Evolutionary conservation across 192 early-diverging fungal genomes (phyloP).

Genomic region (Dissophora globulifera): DNA sequence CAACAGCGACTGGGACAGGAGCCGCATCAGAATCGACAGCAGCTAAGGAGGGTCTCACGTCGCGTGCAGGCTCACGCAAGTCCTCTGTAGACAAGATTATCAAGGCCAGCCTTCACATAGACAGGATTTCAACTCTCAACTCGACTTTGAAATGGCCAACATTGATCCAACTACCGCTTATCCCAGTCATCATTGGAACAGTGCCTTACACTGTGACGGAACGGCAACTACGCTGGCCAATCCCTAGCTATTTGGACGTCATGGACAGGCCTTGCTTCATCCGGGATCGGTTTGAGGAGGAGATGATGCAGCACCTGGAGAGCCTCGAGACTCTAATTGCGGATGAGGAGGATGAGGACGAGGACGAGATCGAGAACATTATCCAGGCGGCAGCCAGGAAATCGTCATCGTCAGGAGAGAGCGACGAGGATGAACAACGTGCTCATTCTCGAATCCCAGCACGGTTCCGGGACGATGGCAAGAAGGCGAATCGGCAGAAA

Average conservation of each 20-base stretch:
- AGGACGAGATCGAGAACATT: conserved; percentile 35
- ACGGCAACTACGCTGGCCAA: conserved; percentile 42
- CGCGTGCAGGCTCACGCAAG: conserved; percentile 11
- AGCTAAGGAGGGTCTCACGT: not conserved
- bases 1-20: not conserved
- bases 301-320: conserved; percentile 48
- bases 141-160: conserved; percentile 48
- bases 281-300: conserved; percentile 50
- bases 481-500: conserved; percentile 3
- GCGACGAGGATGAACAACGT: conserved; percentile 36
- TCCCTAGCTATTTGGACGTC: conserved; percentile 45
- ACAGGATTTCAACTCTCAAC: conserved; percentile 33
- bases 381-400: conserved; percentile 30
- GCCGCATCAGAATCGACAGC: not conserved
- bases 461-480: conserved; percentile 33
- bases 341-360: conserved; percentile 41
- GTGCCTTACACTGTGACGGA: conserved; percentile 36
- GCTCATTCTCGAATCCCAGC: conserved; percentile 13
- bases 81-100: conserved; percentile 36
- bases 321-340: conserved; percentile 43
- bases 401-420: conserved; percentile 36
- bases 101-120: conserved; percentile 28
- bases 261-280: conserved; percentile 44
- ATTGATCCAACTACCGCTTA: conserved; percentile 29
- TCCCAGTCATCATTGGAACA: conserved; percentile 46